These are phyloP conservation scores for Coemansia sp. DNA, from an alignment of 192 early-diverging fungal species.

Conservation along the genomic window DNA sequence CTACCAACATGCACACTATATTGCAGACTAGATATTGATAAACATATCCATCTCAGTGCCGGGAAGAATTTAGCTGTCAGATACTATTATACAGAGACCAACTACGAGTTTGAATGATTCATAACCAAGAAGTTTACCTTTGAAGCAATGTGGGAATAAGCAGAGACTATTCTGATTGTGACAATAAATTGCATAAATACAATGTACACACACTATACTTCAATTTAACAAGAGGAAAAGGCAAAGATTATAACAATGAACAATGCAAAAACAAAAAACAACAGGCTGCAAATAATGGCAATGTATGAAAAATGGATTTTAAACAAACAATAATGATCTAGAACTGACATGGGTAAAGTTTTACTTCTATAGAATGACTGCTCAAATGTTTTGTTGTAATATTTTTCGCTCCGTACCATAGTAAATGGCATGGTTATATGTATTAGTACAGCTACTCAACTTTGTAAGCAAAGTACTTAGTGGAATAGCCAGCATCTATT, in stretches of 20 bases:
- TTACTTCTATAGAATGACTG: not conserved
- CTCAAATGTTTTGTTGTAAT: no score
- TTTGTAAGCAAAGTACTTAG: no score
- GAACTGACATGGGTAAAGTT: not conserved
- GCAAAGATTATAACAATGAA: not conserved
- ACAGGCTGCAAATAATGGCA: not conserved
- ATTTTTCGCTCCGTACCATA: no score
- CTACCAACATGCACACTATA: not conserved
- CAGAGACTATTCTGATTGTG: not conserved
- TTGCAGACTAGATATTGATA: not conserved
- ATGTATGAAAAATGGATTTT: not conserved
- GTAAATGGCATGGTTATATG: no score
- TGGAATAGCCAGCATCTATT: no score
- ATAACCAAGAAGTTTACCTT: not conserved
- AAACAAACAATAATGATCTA: not conserved
- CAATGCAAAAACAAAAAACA: not conserved
- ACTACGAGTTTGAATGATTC: not conserved
- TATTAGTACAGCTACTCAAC: no score
- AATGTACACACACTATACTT: constrained; percentile 4
- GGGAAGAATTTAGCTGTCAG: not conserved
- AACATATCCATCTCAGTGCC: not conserved
- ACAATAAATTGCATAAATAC: not conserved
- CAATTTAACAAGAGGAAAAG: not conserved
- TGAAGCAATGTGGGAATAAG: no score
- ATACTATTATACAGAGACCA: not conserved